phyloP scores from a whole-genome alignment of 208 protist species.

The Crithidia mellificae region DNA sequence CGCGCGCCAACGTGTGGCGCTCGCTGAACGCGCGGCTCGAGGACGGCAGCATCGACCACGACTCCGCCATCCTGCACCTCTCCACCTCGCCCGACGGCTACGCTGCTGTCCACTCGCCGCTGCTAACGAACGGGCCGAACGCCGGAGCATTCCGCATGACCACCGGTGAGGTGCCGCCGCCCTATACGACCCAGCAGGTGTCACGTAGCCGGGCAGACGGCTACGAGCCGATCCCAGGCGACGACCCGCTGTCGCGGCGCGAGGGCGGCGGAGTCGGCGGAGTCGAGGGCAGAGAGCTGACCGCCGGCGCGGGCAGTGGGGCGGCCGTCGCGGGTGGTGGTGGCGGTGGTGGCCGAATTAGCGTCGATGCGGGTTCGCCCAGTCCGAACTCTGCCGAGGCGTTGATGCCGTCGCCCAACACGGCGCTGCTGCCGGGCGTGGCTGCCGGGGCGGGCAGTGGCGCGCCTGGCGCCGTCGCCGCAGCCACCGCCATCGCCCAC shows the following conservation, averaged over 20 bases:
- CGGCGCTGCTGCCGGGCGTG: neutral
- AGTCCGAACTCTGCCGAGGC: neutral
- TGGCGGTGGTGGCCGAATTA: neutral
- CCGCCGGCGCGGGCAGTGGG: too few relatives aligned
- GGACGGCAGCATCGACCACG: slow-evolving; percentile 14
- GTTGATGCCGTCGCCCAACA: slow-evolving; percentile 1
- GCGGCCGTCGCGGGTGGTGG: neutral
- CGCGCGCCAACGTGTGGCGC: slow-evolving; percentile 72
- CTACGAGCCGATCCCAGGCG: slow-evolving; percentile 10
- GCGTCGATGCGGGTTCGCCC: neutral
- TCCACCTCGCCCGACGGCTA: slow-evolving; percentile 7
- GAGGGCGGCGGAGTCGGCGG: too few relatives aligned
- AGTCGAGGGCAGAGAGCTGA: too few relatives aligned
- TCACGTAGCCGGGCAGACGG: neutral
- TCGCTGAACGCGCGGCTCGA: slow-evolving; percentile 41
- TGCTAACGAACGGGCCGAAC: slow-evolving; percentile 9
- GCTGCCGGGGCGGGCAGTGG: neutral
- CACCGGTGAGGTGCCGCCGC: neutral
- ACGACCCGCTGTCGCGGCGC: slow-evolving; percentile 9
- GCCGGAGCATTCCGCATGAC: neutral
- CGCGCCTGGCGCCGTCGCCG: neutral
- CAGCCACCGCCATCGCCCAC: neutral
- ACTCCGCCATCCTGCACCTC: slow-evolving; percentile 10
- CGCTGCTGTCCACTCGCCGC: slow-evolving; percentile 13
- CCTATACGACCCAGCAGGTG: neutral